A percentile compares a stretch with the other conserved stretches of the same genome.
Evolutionary conservation across 139 green algal species (phyloP).

Genomic region (Yamagishiella unicocca): DNA sequence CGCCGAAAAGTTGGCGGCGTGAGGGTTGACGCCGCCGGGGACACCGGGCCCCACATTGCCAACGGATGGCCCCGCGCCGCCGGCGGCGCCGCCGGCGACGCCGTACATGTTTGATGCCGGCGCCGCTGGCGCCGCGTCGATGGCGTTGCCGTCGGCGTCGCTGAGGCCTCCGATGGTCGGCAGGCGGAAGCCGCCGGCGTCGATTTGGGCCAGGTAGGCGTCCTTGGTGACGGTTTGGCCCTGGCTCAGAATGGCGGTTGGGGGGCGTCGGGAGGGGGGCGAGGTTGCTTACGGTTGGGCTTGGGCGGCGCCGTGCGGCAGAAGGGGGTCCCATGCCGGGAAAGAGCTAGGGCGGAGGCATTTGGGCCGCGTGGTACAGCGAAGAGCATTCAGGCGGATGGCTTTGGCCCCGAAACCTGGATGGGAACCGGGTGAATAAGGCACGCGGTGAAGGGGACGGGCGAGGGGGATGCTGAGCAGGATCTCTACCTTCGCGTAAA

Average conservation of each 20-base stretch:
- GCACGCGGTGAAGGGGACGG: too few relatives aligned
- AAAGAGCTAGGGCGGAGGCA: too few relatives aligned
- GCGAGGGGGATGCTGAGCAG: too few relatives aligned
- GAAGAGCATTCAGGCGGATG: too few relatives aligned
- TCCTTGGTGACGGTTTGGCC: constrained; percentile 48
- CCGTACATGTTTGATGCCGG: not conserved
- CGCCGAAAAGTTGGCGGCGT: constrained; percentile 21
- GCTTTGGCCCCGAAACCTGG: too few relatives aligned
- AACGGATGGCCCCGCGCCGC: too few relatives aligned
- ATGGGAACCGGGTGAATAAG: too few relatives aligned
- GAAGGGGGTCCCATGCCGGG: too few relatives aligned
- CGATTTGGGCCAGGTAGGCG: constrained; percentile 54
- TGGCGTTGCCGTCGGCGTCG: constrained; percentile 26
- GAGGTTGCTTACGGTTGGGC: not conserved
- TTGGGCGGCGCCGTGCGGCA: too few relatives aligned
- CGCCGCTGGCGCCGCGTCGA: constrained; percentile 5
- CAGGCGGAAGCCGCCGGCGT: constrained; percentile 49
- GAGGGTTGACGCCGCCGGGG: not conserved
- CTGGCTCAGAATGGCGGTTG: constrained; percentile 36
- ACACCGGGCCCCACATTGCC: not conserved
- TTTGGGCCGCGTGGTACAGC: too few relatives aligned
- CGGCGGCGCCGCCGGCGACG: not conserved
- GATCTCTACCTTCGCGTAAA: too few relatives aligned
- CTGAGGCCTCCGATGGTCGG: constrained; percentile 56
- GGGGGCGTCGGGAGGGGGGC: too few relatives aligned